phyloP scores from a whole-genome alignment of 2,329 filamentous ascomycete species.

The Boeremia lycopersici region DNA sequence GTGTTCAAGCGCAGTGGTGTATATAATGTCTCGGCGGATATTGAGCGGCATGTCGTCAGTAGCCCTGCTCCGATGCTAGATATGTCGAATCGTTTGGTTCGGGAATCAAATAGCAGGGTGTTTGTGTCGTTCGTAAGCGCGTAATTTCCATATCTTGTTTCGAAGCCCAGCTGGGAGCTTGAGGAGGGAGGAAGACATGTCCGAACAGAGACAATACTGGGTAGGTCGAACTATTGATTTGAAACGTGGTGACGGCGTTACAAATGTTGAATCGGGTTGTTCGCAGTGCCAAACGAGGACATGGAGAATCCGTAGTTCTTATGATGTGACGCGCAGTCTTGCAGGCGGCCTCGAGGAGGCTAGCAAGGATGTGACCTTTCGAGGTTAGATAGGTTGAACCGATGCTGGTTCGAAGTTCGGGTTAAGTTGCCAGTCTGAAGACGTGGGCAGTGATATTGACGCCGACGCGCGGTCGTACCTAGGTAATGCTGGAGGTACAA shows the following conservation, averaged over 20 bases:
- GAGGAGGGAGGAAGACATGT: not conserved
- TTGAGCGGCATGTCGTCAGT: constrained; percentile 18
- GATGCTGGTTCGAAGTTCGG: no score
- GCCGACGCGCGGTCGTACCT: no score
- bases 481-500: no score
- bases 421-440: no score
- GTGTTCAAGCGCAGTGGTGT: constrained; percentile 14
- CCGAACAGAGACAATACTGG: not conserved
- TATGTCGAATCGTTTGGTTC: constrained; percentile 17
- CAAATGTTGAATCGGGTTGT: no score
- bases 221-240: not conserved
- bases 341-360: not conserved
- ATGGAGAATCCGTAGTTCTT: no score
- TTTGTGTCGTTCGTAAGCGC: not conserved
- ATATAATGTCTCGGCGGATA: constrained; percentile 19
- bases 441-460: no score
- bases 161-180: not conserved
- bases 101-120: not conserved
- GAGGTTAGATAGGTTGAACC: no score
- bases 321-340: not conserved
- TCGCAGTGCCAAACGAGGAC: no score
- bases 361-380: no score
- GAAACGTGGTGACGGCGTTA: not conserved
- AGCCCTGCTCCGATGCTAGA: constrained; percentile 20
- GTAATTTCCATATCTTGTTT: constrained; percentile 1